A percentile compares a stretch with the other conserved stretches of the same genome.
phyloP scores from a whole-genome alignment of 2,329 filamentous ascomycete species.

The Colletotrichum euphorbiae region DNA sequence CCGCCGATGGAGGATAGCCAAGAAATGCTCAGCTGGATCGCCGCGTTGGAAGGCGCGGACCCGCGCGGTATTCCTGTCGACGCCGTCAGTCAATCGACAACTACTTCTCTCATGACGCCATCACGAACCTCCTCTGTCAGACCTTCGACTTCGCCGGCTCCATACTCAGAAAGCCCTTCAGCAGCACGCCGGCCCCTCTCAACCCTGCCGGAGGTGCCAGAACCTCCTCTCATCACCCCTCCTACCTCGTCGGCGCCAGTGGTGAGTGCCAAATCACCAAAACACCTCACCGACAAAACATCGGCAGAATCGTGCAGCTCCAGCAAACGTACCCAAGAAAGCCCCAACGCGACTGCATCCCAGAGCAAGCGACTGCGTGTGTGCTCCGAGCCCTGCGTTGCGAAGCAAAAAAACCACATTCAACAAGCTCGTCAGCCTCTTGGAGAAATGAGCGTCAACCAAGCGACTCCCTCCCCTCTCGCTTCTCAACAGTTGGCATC shows the following conservation, averaged over 20 bases:
- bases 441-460: conserved; percentile 43
- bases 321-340: conserved; percentile 11
- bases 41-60: conserved; percentile 68
- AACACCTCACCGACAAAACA: neutral
- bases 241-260: conserved; percentile 36
- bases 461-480: neutral
- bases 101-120: conserved; percentile 43
- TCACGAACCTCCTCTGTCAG: conserved; percentile 20
- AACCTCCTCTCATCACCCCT: conserved; percentile 30
- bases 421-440: conserved; percentile 41
- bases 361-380: conserved; percentile 6
- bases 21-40: conserved; percentile 71
- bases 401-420: neutral
- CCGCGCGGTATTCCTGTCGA: conserved; percentile 57
- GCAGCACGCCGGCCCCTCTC: conserved; percentile 9
- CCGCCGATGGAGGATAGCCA: conserved; percentile 66
- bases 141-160: conserved; percentile 26
- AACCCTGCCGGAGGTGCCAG: conserved; percentile 2
- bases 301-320: neutral
- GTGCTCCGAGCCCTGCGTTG: neutral
- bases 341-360: neutral
- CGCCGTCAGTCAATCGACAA: conserved; percentile 58
- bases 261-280: neutral
- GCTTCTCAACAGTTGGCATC: neutral
- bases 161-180: conserved; percentile 1